Evolutionary conservation across 2,329 filamentous ascomycete species (phyloP), one percentile per base, ranked within the genome.

Genomic region (Ampelomyces quisqualis): DNA sequence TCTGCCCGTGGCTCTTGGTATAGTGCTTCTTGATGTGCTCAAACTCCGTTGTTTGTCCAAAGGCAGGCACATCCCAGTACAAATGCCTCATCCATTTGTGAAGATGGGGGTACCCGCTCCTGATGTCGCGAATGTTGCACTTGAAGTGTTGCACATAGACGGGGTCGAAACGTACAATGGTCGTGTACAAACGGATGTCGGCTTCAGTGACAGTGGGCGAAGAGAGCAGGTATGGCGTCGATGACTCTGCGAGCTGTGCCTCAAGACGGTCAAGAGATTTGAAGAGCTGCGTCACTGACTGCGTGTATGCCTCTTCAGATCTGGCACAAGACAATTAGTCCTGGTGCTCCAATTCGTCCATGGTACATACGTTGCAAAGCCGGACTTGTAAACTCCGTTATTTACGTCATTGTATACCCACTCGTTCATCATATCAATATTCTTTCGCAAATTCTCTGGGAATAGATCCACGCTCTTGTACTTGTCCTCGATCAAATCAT

Each of bases 21-120:
- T 85, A 85, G 58, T 85, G 81, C 30, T 78, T 85, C 80, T 95
- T 96, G 74, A 97, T 97, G 72, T 98, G 93, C 68, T 94, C 81
- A 67, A 95, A 95, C 68, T 96, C 80, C 15, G 90, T 95, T 47
- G 90, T 93, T 36, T 86, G 80, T 49, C 75, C 74, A 72, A 95
- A 96, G 2, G 88, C 89, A 0, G 82, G 75, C 17, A 82, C 67
- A 54, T 85, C 84, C 56, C 54, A 45, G 40, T 41, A 96, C 56
- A 95, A 72, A 60, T 84, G 78, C 40, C 87, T 78, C 71, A 95
- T 69, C 90, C 90, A 96, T 45, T 72, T 74, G 73, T 96, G 88
- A 43, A 95, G 72, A 35, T 77, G 74, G 19, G 90, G 90, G 65
- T 93, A 96, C 2, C 89, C 89, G 6, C 80, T 84, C 28, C 90